Base-by-base conservation (phyloP, 176 grass and related monocot genomes). In the Oryza glumipatula region DNA sequence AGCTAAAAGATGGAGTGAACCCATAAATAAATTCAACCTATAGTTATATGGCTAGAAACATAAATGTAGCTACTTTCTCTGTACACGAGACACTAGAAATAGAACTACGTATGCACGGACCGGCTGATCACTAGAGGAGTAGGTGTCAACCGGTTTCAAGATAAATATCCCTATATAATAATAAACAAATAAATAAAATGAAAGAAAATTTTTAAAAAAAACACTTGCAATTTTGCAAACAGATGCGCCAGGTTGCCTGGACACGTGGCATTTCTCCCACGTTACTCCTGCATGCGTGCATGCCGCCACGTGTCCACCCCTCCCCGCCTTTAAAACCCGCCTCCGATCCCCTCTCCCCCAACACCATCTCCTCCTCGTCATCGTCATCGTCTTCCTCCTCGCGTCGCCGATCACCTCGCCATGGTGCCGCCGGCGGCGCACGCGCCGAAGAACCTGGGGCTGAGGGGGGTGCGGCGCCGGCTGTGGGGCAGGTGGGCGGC, bases 401-500 rank as follows among this genome's bases (percentile, higher is more conserved):
- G 58, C 58, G 4, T 17, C 16, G 52, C 58, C 58, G 43, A 47
- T 47, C 39, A 41, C 39, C 39, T 41, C 7, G 46, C 11, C 46
- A 47, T 47, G 46, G 46, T 47, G 47, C 47, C 39, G 7, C 39
- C 39, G 39, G 39, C 12, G 47, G 39, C 12, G 47, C 47, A 49
- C 3, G 30, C 30, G 68, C 73, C 38, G 1, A 69, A 44, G 83
- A 41, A 58, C 2, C 2, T 66, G 54, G 67, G 66, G 28, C 70
- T 74, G 54, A 38, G 61, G 23, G 88, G 88, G 13, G 88, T 82
- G 24, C 78, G 88, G 33, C 17, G 9, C 9, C 56, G 83, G 45
- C 67, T 19, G 0, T 82, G 83, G 83, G 79, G 67, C 1, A 19
- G 88, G 4, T 90, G 58, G 79, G 72, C 88, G 47, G 73, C 79